A percentile compares a stretch with the other conserved stretches of the same genome.
phyloP scores from a whole-genome alignment of 2,329 filamentous ascomycete genomes.

The Fusarium pseudonygamai region DNA sequence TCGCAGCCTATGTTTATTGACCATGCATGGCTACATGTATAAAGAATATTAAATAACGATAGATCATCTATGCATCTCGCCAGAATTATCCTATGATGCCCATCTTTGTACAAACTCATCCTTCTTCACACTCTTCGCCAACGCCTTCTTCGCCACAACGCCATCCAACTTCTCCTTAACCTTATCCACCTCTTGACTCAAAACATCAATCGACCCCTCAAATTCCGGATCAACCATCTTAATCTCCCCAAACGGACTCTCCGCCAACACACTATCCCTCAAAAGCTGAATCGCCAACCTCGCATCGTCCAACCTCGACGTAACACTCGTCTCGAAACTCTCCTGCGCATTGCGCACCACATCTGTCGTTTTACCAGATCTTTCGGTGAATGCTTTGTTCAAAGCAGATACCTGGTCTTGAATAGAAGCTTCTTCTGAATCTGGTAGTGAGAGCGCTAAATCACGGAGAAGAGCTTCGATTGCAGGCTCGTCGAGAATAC shows the following conservation, averaged over 20 bases:
- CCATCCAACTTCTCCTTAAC: slow-evolving; percentile 51
- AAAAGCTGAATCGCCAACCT: slow-evolving; percentile 59
- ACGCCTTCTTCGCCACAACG: slow-evolving; percentile 50
- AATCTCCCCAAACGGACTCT: slow-evolving; percentile 60
- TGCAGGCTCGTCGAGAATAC: slow-evolving; percentile 51
- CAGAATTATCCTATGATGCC: slow-evolving; percentile 3
- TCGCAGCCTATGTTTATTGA: slow-evolving; percentile 35
- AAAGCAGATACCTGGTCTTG: slow-evolving; percentile 46
- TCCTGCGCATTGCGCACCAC: slow-evolving; percentile 59
- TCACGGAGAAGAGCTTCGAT: slow-evolving; percentile 59
- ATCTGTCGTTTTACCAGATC: slow-evolving; percentile 54
- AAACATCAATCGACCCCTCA: slow-evolving; percentile 58
- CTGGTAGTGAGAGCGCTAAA: slow-evolving; percentile 56
- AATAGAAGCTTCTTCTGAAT: slow-evolving; percentile 41
- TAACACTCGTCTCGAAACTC: slow-evolving; percentile 57
- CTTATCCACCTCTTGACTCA: slow-evolving; percentile 57
- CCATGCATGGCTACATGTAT: slow-evolving; percentile 32
- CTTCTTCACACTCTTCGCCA: slow-evolving; percentile 56
- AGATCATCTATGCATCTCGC: not conserved
- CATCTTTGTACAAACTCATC: slow-evolving; percentile 57
- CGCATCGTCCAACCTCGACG: slow-evolving; percentile 57
- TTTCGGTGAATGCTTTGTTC: slow-evolving; percentile 51
- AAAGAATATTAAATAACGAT: not conserved
- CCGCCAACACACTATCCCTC: slow-evolving; percentile 62
- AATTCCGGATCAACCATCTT: slow-evolving; percentile 63